phyloP scores from a whole-genome alignment of 176 grass and related monocot genomes.

The Juncus inflexus region DNA sequence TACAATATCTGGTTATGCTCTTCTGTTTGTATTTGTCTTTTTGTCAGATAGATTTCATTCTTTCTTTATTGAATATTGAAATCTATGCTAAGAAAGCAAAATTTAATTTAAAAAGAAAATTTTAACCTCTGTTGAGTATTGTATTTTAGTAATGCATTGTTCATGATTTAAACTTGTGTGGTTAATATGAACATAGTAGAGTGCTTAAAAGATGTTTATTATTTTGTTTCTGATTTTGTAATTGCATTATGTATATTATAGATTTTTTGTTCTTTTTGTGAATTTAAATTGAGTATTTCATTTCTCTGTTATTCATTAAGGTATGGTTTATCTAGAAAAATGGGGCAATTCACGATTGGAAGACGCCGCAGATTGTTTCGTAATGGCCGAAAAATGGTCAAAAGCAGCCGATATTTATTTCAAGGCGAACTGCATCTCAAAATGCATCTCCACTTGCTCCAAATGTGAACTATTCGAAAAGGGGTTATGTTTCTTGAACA shows the following conservation, averaged over 20 bases:
- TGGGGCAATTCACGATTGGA: constrained; percentile 60
- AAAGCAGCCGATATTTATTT: constrained; percentile 60
- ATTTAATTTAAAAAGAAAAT: too few relatives aligned
- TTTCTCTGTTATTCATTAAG: constrained; percentile 31
- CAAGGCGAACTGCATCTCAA: constrained; percentile 50
- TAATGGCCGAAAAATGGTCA: constrained; percentile 34
- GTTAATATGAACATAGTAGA: too few relatives aligned
- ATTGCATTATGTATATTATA: neutral
- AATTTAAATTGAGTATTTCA: too few relatives aligned
- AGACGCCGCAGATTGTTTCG: constrained; percentile 67
- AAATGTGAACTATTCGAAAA: constrained; percentile 45
- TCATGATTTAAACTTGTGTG: too few relatives aligned
- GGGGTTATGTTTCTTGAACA: constrained; percentile 43
- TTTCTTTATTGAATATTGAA: too few relatives aligned
- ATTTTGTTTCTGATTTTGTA: neutral
- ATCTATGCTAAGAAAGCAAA: too few relatives aligned
- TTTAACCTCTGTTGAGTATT: too few relatives aligned
- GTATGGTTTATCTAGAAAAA: constrained; percentile 64
- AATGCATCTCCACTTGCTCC: constrained; percentile 55
- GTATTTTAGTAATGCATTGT: too few relatives aligned
- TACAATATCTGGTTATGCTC: too few relatives aligned
- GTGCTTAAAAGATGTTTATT: too few relatives aligned
- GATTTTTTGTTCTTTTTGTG: constrained; percentile 1
- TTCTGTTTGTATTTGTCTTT: too few relatives aligned
- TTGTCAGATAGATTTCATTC: too few relatives aligned